phyloP scores from a whole-genome alignment of 148 eudicot species.

The Dysphania ambrosioides region DNA sequence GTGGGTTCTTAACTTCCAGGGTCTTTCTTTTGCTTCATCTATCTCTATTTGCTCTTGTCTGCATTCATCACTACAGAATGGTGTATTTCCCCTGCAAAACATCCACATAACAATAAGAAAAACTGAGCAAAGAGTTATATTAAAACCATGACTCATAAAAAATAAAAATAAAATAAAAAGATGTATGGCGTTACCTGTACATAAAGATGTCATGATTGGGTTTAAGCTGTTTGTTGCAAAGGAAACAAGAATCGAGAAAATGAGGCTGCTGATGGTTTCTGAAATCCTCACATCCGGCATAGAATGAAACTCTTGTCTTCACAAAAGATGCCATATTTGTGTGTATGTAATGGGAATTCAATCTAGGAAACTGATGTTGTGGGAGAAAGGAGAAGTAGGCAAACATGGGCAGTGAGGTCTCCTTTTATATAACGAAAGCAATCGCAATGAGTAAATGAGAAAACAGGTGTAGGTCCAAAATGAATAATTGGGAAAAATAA shows the following conservation, averaged over 20 bases:
- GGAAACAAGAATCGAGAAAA: conserved; percentile 77
- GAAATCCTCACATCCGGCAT: conserved; percentile 44
- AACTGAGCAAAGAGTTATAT: background rate
- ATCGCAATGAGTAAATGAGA: background rate
- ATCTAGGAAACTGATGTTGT: background rate
- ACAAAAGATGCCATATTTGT: conserved; percentile 17
- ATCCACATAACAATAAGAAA: too few relatives aligned
- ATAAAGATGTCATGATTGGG: conserved; percentile 71
- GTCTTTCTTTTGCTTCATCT: conserved; percentile 55
- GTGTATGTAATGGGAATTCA: background rate
- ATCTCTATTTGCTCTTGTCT: conserved; percentile 77
- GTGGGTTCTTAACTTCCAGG: conserved; percentile 30
- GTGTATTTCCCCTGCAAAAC: conserved; percentile 72
- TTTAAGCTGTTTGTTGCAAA: conserved; percentile 56
- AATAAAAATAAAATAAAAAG: background rate
- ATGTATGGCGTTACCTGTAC: conserved; percentile 60
- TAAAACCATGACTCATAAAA: background rate
- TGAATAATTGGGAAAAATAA: conserved; percentile 7
- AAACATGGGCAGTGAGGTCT: background rate
- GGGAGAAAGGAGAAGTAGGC: conserved; percentile 23
- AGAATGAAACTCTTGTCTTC: conserved; percentile 30
- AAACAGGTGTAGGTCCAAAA: conserved; percentile 16
- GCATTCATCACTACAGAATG: conserved; percentile 85
- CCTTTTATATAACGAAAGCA: conserved; percentile 17
- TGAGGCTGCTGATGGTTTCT: conserved; percentile 39